Evolutionary conservation across 1,284 basidiomycete species (phyloP).

Genomic region (Agaricales sp.): DNA sequence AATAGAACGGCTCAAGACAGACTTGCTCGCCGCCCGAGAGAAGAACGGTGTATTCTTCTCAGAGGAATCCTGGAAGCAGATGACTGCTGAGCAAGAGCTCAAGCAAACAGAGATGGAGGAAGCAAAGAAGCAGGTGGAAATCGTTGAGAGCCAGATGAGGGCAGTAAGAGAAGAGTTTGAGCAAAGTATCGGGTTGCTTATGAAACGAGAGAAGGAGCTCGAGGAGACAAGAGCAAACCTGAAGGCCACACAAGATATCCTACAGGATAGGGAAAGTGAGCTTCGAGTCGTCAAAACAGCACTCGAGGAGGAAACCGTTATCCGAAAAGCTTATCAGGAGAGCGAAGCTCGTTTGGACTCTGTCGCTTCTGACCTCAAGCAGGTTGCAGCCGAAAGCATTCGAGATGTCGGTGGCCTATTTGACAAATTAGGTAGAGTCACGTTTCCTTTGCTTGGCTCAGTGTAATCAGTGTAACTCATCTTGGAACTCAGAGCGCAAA

Average conservation of each 20-base stretch:
- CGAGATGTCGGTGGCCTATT: slow-evolving; percentile 69
- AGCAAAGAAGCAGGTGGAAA: slow-evolving; percentile 71
- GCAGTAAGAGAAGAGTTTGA: slow-evolving; percentile 86
- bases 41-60: slow-evolving; percentile 94
- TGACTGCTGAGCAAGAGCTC: slow-evolving; percentile 69
- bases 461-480: slow-evolving; percentile 6
- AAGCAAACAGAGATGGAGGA: slow-evolving; percentile 72
- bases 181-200: slow-evolving; percentile 70
- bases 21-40: slow-evolving; percentile 83
- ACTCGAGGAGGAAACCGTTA: slow-evolving; percentile 68
- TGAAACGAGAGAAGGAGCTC: slow-evolving; percentile 68
- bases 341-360: slow-evolving; percentile 66
- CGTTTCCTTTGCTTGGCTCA: neutral
- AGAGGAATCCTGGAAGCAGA: slow-evolving; percentile 80
- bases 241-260: slow-evolving; percentile 39
- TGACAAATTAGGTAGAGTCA: slow-evolving; percentile 67
- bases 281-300: slow-evolving; percentile 43
- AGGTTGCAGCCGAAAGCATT: slow-evolving; percentile 58
- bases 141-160: slow-evolving; percentile 74
- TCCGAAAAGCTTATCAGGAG: slow-evolving; percentile 67
- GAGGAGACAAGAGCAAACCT: slow-evolving; percentile 53
- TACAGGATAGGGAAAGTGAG: slow-evolving; percentile 44
- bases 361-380: slow-evolving; percentile 63
- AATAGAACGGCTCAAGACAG: slow-evolving; percentile 89
- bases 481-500: slow-evolving; percentile 57